phyloP scores from a whole-genome alignment of 2,329 filamentous ascomycete genomes.

The Fusarium setosum region DNA sequence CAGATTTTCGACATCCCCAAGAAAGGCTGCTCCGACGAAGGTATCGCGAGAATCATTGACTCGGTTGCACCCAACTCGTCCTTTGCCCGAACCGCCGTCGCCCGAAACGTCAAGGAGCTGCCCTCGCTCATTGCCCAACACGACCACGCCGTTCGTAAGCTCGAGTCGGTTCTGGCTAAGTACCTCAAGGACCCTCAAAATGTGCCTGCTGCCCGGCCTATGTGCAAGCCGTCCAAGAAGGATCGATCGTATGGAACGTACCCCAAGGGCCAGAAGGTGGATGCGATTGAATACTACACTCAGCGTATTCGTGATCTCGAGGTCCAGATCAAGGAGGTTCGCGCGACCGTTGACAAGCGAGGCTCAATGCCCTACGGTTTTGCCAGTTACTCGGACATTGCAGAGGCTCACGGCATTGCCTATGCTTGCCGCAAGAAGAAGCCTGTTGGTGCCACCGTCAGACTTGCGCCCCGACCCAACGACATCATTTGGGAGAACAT shows the following conservation, averaged over 20 bases:
- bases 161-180: slow-evolving; percentile 87
- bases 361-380: slow-evolving; percentile 94
- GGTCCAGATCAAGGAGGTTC: slow-evolving; percentile 83
- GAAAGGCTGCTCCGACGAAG: slow-evolving; percentile 83
- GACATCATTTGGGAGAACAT: slow-evolving; percentile 98
- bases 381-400: slow-evolving; percentile 89
- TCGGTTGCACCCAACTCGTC: slow-evolving; percentile 81
- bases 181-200: slow-evolving; percentile 90
- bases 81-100: slow-evolving; percentile 83
- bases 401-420: slow-evolving; percentile 88
- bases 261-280: slow-evolving; percentile 79
- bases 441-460: slow-evolving; percentile 80
- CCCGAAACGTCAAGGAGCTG: slow-evolving; percentile 90
- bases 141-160: slow-evolving; percentile 79
- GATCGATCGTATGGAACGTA: slow-evolving; percentile 76
- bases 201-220: slow-evolving; percentile 80
- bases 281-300: slow-evolving; percentile 94
- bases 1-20: slow-evolving; percentile 87
- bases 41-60: slow-evolving; percentile 86
- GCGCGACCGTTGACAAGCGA: slow-evolving; percentile 84
- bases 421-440: slow-evolving; percentile 84
- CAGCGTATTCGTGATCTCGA: slow-evolving; percentile 87
- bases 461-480: slow-evolving; percentile 84
- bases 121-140: slow-evolving; percentile 89
- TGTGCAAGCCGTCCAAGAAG: slow-evolving; percentile 83